Evolutionary conservation across 2,329 filamentous ascomycete genomes (phyloP), one percentile per base, ranked within the genome.

Genomic region (Ilyonectria sp.): DNA sequence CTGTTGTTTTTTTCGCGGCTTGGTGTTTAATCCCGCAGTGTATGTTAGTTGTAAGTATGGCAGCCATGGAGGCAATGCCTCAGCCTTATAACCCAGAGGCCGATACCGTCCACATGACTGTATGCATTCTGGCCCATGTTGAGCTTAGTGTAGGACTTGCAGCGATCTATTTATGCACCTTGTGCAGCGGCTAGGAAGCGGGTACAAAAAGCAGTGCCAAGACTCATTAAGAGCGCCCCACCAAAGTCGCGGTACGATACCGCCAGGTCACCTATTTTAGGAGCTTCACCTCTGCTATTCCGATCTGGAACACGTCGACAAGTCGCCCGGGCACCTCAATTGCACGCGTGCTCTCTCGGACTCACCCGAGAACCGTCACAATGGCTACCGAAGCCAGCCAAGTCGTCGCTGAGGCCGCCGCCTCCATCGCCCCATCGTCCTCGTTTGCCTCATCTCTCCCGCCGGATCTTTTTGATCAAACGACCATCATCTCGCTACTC

Each of bases 391-490:
- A 63, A 68, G 47, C 63, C 10, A 43, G 35, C 49, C 35, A 52
- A 21, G 26, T 49, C 54, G 62, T 43, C 50, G 26, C 37, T 29
- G 69, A 71, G 63, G 65, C 69, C 26, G 57, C 63, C 15, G 64
- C 62, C 50, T 23, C 67, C 19, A 50, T 44, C 43, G 21, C 52
- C n/a, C 31, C 59, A 29, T 47, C 35, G 13, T 29, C 58, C 23
- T 53, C 35, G 23, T 55, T 35, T 10, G 29, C 49, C 40, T 78
- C 75, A 2, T 74, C 77, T 33, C 82, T 87, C 7, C 86, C 87
- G 2, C 83, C 85, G 4, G 86, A 90, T 71, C 78, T 91, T 35
- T 89, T 91, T 76, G 90, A 92, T 77, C 79, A 80, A 60, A 90
- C 86, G 2, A 91, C 89, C 17, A 82, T 91, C 69, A 75, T 87